A percentile compares a stretch with the other conserved stretches of the same genome.
These are phyloP conservation scores for Zymoseptoria crescenta DNA, from an alignment of 2,329 filamentous ascomycete species.

Conservation along the genomic window DNA sequence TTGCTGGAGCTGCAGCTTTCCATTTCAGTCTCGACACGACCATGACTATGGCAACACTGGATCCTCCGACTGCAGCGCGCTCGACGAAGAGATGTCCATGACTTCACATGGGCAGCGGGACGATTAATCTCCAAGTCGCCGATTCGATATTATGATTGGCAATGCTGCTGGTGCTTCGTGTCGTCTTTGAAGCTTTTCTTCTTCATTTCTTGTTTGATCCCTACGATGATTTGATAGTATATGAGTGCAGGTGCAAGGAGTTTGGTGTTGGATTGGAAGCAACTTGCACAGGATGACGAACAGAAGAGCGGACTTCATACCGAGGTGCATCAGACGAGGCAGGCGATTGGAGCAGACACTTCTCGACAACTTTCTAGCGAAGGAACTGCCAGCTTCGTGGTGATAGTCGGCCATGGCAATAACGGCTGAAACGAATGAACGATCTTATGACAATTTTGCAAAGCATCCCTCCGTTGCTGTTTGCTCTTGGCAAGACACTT, in stretches of 20 bases:
- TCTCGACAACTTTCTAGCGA: background rate
- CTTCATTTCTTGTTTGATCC: background rate
- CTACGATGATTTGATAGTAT: background rate
- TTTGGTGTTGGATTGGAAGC: background rate
- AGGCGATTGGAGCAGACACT: background rate
- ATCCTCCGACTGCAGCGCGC: background rate
- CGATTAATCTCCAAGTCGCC: background rate
- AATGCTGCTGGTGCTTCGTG: background rate
- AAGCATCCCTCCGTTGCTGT: no score
- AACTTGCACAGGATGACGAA: background rate
- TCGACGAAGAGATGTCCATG: background rate
- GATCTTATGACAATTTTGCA: background rate
- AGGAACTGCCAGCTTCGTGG: background rate
- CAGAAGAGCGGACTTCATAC: background rate
- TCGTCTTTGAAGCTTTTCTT: background rate
- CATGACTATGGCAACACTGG: background rate
- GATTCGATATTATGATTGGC: background rate
- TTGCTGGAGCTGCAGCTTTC: background rate
- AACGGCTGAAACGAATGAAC: background rate
- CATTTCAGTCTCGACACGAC: background rate
- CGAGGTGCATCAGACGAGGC: no score
- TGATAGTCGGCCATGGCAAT: background rate
- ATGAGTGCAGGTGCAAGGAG: background rate
- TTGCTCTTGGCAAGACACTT: no score
- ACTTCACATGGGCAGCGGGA: background rate